These are phyloP conservation scores for Emericellopsis atlantica DNA, from an alignment of 2,329 filamentous ascomycete species.

Conservation along the genomic window DNA sequence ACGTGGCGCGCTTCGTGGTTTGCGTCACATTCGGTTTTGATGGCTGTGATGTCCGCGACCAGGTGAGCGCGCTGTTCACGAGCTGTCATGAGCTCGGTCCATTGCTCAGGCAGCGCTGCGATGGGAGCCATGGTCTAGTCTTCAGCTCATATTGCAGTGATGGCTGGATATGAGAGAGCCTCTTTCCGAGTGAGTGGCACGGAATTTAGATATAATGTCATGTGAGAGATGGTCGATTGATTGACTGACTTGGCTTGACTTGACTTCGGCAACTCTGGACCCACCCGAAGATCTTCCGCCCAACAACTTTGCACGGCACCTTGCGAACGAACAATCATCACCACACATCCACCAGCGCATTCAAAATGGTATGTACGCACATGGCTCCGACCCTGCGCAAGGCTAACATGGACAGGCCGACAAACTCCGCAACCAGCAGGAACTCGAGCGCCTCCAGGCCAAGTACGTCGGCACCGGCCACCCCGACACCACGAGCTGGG, in stretches of 20 bases:
- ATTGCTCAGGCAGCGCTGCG: slow-evolving; percentile 21
- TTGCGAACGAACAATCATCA: too few relatives aligned
- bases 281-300: slow-evolving; percentile 2
- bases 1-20: slow-evolving; percentile 29
- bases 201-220: too few relatives aligned
- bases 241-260: not conserved
- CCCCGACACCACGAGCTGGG: slow-evolving; percentile 92
- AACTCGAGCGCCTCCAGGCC: slow-evolving; percentile 91
- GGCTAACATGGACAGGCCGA: slow-evolving; percentile 51
- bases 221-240: not conserved
- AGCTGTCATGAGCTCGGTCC: slow-evolving; percentile 22
- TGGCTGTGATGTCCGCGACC: slow-evolving; percentile 24
- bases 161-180: too few relatives aligned
- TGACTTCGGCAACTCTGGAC: not conserved
- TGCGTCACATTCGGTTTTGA: slow-evolving; percentile 27
- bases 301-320: slow-evolving; percentile 1
- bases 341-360: too few relatives aligned
- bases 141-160: not conserved
- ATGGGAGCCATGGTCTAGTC: slow-evolving; percentile 12
- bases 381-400: too few relatives aligned
- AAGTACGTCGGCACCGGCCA: slow-evolving; percentile 95
- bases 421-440: slow-evolving; percentile 94
- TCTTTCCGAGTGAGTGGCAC: too few relatives aligned
- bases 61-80: slow-evolving; percentile 20
- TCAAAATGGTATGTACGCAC: too few relatives aligned